Evolutionary conservation across 371 early-diverging fungal genomes (phyloP).

Genomic region (Mucor racemosus): DNA sequence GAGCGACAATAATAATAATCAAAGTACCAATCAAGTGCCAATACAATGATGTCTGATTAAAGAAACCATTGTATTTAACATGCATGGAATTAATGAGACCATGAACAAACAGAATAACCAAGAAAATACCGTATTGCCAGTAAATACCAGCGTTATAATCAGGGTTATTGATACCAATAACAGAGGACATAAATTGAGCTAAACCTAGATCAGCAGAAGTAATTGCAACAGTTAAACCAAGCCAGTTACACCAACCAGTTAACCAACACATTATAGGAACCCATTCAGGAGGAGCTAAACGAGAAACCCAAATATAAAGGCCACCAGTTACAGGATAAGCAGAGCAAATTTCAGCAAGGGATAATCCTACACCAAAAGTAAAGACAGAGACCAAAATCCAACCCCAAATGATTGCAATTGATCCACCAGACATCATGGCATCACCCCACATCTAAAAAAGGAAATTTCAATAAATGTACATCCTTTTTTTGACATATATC

Average conservation of each 20-base stretch:
- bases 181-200: constrained; percentile 54
- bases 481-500: not conserved
- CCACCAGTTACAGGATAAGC: constrained; percentile 75
- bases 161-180: constrained; percentile 47
- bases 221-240: constrained; percentile 56
- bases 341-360: constrained; percentile 78
- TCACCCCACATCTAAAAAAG: constrained; percentile 51
- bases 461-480: not conserved
- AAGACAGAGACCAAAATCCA: constrained; percentile 70
- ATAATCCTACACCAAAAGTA: constrained; percentile 68
- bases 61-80: constrained; percentile 54
- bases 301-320: constrained; percentile 65
- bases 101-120: constrained; percentile 54
- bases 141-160: constrained; percentile 45
- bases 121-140: constrained; percentile 47
- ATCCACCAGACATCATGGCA: constrained; percentile 72
- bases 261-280: constrained; percentile 63
- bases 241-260: constrained; percentile 66
- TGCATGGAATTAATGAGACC: constrained; percentile 64
- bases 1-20: constrained; percentile 58
- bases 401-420: constrained; percentile 72
- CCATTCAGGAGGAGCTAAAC: constrained; percentile 58
- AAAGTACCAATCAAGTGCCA: constrained; percentile 66
- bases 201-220: constrained; percentile 59
- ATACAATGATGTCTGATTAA: constrained; percentile 63